Percentiles rank a stretch among this genome's conserved stretches.
Evolutionary conservation across 163 green algal species (phyloP).

Genomic region (Coccomyxa subellipsoidea): DNA sequence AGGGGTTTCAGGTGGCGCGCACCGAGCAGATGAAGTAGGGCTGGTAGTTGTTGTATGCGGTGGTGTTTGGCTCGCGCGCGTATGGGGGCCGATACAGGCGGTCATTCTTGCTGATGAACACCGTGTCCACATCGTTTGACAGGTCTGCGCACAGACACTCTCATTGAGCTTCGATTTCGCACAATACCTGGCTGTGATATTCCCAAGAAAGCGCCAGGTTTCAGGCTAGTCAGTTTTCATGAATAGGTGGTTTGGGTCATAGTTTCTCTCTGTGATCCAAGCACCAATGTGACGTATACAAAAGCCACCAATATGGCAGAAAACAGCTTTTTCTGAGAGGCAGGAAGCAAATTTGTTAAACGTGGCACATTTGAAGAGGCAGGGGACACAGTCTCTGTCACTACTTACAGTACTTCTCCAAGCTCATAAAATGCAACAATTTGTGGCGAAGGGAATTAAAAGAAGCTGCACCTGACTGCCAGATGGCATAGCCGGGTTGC

Average conservation of each 20-base stretch:
- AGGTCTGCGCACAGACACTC: constrained; percentile 1
- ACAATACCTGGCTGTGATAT: no score
- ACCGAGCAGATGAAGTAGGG: constrained; percentile 17
- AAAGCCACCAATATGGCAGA: no score
- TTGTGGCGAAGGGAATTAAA: background rate
- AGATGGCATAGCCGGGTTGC: constrained; percentile 9
- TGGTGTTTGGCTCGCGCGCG: constrained; percentile 4
- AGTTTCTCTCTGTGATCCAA: no score
- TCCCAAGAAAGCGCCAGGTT: no score
- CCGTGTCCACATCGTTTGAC: constrained; percentile 1
- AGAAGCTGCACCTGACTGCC: constrained; percentile 4
- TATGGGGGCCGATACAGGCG: constrained; percentile 7
- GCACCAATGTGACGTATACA: no score
- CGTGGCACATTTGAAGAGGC: no score
- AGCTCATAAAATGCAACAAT: background rate
- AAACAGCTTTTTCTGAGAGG: no score
- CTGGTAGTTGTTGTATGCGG: constrained; percentile 4
- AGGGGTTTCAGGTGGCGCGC: background rate
- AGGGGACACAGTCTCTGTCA: background rate
- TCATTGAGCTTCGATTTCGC: background rate
- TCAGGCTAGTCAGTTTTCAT: no score
- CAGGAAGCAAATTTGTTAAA: no score
- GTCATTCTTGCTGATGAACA: constrained; percentile 14
- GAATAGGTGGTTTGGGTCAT: no score
- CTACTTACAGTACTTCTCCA: no score